Evolutionary conservation across 345 rosid species (phyloP).

Genomic region (Populus simonii): DNA sequence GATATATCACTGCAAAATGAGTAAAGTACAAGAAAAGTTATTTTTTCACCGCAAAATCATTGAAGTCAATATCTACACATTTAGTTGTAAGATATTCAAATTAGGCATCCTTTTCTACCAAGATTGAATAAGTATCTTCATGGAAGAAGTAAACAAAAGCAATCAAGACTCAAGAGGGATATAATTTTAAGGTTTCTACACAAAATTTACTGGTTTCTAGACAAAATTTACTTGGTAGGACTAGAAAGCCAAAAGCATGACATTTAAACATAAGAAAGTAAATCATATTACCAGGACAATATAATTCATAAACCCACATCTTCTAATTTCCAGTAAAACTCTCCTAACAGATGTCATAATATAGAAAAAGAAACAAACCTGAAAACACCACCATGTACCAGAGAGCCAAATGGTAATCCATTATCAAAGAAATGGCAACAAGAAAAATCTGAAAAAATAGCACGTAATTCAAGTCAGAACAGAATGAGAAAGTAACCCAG

Average conservation of each 20-base stretch:
- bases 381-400: conserved; percentile 61
- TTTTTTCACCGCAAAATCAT: neutral
- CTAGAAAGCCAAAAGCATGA: neutral
- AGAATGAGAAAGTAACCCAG: neutral
- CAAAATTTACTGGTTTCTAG: neutral
- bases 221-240: neutral
- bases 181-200: neutral
- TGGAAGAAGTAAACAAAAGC: neutral
- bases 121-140: neutral
- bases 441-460: conserved; percentile 60
- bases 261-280: neutral
- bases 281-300: neutral
- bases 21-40: neutral
- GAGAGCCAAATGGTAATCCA: conserved; percentile 73
- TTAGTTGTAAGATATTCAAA: neutral
- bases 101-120: neutral
- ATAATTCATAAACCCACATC: neutral
- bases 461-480: conserved; percentile 14
- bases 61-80: neutral
- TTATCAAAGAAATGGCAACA: conserved; percentile 48
- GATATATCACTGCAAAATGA: conserved; percentile 56
- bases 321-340: neutral
- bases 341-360: neutral
- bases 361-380: conserved; percentile 36
- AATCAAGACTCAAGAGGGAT: neutral